Evolutionary conservation across 108 stramenopile genomes (phyloP).

Genomic region (Cyclostephanos invisitatus): DNA sequence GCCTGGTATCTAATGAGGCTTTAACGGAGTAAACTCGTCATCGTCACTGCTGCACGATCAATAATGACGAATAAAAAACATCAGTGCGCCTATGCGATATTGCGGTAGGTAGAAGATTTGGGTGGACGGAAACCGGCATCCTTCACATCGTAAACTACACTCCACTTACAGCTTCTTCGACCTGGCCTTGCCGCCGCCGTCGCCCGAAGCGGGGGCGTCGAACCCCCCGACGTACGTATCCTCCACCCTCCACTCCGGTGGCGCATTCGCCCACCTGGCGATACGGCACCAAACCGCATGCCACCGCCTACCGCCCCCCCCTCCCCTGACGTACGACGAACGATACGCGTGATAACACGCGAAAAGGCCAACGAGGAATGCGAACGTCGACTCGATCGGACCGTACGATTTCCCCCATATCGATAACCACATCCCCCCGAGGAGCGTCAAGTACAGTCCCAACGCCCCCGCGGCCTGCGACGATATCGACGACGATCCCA

Average conservation of each 20-base stretch:
- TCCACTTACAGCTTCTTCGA: conserved; percentile 23
- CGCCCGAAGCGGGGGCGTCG: too few species aligned
- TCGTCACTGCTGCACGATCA: background rate
- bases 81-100: background rate
- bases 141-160: background rate
- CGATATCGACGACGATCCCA: conserved; percentile 21
- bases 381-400: background rate
- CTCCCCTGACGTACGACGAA: conserved; percentile 18
- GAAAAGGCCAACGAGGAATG: conserved; percentile 10
- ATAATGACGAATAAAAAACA: background rate
- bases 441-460: conserved; percentile 15
- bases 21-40: background rate
- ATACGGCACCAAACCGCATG: conserved; percentile 43
- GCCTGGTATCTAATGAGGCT: background rate
- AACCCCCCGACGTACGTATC: conserved; percentile 34
- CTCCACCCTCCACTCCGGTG: conserved; percentile 47
- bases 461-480: conserved; percentile 10
- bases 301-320: conserved; percentile 27
- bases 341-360: conserved; percentile 9
- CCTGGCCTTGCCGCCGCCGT: background rate
- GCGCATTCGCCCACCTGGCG: conserved; percentile 36
- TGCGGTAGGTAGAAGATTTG: background rate
- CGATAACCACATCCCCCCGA: conserved; percentile 21
- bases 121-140: background rate
- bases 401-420: conserved; percentile 21